phyloP scores from a whole-genome alignment of 1,139 yeast genomes.

The Hanseniaspora sp. region DNA sequence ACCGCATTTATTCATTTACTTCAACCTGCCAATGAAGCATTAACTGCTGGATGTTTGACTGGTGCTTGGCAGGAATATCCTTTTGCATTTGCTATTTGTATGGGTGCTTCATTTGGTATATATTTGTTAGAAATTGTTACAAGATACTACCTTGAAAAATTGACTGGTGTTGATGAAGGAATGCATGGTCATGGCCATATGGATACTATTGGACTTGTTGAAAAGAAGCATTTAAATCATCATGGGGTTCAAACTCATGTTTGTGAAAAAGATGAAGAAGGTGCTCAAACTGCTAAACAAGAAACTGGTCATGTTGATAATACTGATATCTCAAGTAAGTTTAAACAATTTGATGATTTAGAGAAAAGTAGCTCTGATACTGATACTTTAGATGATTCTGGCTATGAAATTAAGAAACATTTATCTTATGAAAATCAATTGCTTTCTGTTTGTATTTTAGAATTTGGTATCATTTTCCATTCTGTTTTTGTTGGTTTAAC shows the following conservation, averaged over 20 bases:
- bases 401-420: background rate
- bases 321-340: background rate
- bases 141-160: conserved; percentile 32
- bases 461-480: conserved; percentile 73
- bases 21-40: conserved; percentile 59
- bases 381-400: conserved; percentile 4
- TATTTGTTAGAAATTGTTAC: conserved; percentile 50
- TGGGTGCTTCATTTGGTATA: conserved; percentile 41
- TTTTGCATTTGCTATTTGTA: conserved; percentile 53
- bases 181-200: conserved; percentile 18
- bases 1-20: conserved; percentile 79
- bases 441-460: conserved; percentile 51
- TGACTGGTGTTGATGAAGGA: background rate
- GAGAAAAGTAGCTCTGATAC: background rate
- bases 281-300: background rate
- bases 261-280: background rate
- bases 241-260: conserved; percentile 19
- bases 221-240: conserved; percentile 17
- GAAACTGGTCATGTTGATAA: background rate
- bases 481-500: conserved; percentile 70
- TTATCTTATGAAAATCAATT: conserved; percentile 24
- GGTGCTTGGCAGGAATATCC: conserved; percentile 47
- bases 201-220: conserved; percentile 5
- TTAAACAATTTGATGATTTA: background rate
- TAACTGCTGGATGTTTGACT: conserved; percentile 45